Base-by-base conservation (phyloP, 495 filamentous ascomycete species). In the Penicillium pulvis region DNA sequence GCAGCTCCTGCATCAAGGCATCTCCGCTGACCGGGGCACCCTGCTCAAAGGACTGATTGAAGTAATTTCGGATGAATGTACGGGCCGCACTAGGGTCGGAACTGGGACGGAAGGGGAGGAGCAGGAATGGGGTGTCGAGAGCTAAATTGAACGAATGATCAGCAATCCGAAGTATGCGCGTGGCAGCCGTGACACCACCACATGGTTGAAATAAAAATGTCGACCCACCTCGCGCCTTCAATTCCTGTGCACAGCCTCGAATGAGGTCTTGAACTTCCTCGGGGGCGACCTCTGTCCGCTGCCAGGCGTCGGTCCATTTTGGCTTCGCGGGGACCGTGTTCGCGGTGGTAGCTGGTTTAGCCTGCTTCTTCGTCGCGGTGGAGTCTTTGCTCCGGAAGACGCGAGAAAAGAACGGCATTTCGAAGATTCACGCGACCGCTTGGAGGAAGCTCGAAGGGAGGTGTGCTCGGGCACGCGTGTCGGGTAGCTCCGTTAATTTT, bases 21-120 rank as follows among this genome's bases (percentile, higher is more conserved):
- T 90, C 84, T 23, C 92, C 93, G 53, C 74, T 79, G 46, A 90
- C 72, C 20, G 77, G 74, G 4, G 71, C 63, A 4, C 73, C 76
- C 55, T 67, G 79, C 24, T 81, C 75, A 47, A 75, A 65, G 4
- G 72, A 72, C 51, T 75, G 67, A 70, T 88, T 87, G 80, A 96
- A 98, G 74, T 90, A 98, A 74, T 93, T 92, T 55, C 93, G 90
- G 62, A 98, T 86, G 67, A 98, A 97, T 19, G 86, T 90, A 70
- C 91, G 89, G 50, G 95, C 90, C 47, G 90, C 89, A 75, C 90
- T 95, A 19, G 93, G 86, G 70, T 98, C 92, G 57, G 92, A 91
- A 53, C 87, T 90, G 6, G 95, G 94, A 60, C 94, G 87, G 75
- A 97, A 98, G 8, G 94, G 95, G n/a, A 98, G 84, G 19, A 98